Evolutionary conservation across 2,329 filamentous ascomycete species (phyloP).

Genomic region (Claviceps sp.): DNA sequence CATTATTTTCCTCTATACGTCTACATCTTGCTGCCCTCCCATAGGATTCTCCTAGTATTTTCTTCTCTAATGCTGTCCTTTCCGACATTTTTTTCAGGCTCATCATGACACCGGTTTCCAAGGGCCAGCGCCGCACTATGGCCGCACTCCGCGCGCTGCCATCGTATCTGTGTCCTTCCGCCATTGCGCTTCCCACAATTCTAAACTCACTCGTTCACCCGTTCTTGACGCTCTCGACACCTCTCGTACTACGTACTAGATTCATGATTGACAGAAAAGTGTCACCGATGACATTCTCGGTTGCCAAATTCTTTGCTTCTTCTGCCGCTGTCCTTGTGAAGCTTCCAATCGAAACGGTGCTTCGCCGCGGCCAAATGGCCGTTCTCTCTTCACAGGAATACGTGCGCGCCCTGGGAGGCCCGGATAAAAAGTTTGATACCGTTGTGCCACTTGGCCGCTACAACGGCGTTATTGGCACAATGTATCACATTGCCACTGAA

Average conservation of each 20-base stretch:
- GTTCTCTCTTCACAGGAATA: slow-evolving; percentile 46
- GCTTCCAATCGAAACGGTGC: slow-evolving; percentile 80
- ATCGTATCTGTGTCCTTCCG: slow-evolving; percentile 56
- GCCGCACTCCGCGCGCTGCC: slow-evolving; percentile 66
- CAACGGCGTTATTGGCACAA: slow-evolving; percentile 76
- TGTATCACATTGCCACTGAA: slow-evolving; percentile 73
- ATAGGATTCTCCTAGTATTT: too few relatives aligned
- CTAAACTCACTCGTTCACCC: slow-evolving; percentile 77
- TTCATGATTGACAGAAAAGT: slow-evolving; percentile 70
- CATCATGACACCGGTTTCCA: slow-evolving; percentile 69
- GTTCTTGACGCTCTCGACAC: slow-evolving; percentile 67
- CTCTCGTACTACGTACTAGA: slow-evolving; percentile 73
- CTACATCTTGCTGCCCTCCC: too few relatives aligned
- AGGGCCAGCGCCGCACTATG: slow-evolving; percentile 63
- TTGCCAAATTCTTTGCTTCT: slow-evolving; percentile 71
- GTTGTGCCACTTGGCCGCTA: slow-evolving; percentile 73
- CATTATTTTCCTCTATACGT: background rate
- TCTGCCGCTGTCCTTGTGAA: slow-evolving; percentile 72
- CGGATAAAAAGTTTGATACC: slow-evolving; percentile 43
- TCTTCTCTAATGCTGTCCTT: background rate
- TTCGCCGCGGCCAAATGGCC: slow-evolving; percentile 75
- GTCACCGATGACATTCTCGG: slow-evolving; percentile 68
- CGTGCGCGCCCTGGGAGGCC: slow-evolving; percentile 31
- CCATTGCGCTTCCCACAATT: slow-evolving; percentile 69
- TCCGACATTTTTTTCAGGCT: slow-evolving; percentile 36